phyloP scores from a whole-genome alignment of 176 grass and related monocot species.

The Secale cereale region DNA sequence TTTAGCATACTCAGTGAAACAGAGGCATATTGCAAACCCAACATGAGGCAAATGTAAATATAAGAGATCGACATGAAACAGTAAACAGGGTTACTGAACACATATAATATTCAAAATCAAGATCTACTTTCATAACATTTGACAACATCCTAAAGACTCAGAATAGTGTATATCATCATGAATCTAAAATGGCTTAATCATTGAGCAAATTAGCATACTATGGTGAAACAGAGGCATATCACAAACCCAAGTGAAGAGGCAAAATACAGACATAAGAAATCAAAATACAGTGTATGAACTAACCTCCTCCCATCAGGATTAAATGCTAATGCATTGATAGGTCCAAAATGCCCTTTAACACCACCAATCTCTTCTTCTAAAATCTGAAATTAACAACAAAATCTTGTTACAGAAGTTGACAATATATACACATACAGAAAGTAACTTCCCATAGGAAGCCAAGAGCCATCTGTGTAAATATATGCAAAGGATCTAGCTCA shows the following conservation, averaged over 20 bases:
- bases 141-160: conserved; percentile 31
- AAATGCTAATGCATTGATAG: conserved; percentile 85
- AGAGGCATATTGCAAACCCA: no score
- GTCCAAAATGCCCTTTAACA: conserved; percentile 96
- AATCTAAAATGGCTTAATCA: conserved; percentile 33
- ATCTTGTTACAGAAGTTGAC: background rate
- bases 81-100: background rate
- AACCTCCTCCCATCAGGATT: conserved; percentile 95
- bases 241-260: background rate
- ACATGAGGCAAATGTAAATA: background rate
- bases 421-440: background rate
- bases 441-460: background rate
- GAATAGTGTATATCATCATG: conserved; percentile 45
- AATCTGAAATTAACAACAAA: conserved; percentile 39
- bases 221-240: background rate
- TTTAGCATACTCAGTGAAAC: no score
- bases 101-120: background rate
- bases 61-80: background rate
- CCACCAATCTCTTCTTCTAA: conserved; percentile 94
- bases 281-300: background rate
- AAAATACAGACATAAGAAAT: background rate
- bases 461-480: background rate
- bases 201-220: conserved; percentile 15
- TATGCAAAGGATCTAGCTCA: background rate
- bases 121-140: conserved; percentile 21